Percentiles rank a stretch among this genome's conserved stretches.
These are phyloP conservation scores for Chaetomidium leptoderma DNA, from an alignment of 495 filamentous ascomycete species.

Conservation along the genomic window DNA sequence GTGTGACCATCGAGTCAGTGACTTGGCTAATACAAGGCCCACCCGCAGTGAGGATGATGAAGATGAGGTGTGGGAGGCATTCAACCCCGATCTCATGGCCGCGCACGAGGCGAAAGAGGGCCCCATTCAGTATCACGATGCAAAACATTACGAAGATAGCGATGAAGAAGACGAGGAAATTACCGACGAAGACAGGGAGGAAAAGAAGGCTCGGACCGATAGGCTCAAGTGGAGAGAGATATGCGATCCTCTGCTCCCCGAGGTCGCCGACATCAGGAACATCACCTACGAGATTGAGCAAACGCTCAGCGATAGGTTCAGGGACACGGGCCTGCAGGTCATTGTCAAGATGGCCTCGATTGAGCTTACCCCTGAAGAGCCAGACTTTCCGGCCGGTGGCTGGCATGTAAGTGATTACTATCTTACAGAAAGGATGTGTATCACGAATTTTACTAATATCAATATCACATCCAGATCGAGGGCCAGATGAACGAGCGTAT, in stretches of 20 bases:
- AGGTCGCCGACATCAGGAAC: constrained; percentile 12
- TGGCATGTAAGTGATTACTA: constrained; percentile 44
- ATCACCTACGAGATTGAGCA: constrained; percentile 35
- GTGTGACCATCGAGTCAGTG: neutral
- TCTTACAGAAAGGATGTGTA: too few relatives aligned
- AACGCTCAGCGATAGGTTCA: constrained; percentile 35
- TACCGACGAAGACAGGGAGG: neutral
- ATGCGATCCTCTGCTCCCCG: constrained; percentile 24
- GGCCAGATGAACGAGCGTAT: constrained; percentile 58
- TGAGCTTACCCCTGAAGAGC: constrained; percentile 57
- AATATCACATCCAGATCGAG: constrained; percentile 39
- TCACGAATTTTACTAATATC: too few relatives aligned
- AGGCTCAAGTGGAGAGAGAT: constrained; percentile 36
- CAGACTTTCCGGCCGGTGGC: constrained; percentile 27
- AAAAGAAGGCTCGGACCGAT: too few relatives aligned
- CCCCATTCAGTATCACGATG: neutral
- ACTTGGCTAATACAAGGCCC: neutral
- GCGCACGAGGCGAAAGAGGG: constrained; percentile 2
- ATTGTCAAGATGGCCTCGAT: constrained; percentile 64
- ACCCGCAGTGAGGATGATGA: constrained; percentile 16
- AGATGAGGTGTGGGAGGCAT: constrained; percentile 2
- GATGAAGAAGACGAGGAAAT: constrained; percentile 4
- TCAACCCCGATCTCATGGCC: neutral
- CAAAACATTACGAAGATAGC: neutral
- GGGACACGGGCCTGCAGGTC: constrained; percentile 49